Conservation (phyloP, 805 yeast genomes). For the Yarrowia sp. region DNA sequence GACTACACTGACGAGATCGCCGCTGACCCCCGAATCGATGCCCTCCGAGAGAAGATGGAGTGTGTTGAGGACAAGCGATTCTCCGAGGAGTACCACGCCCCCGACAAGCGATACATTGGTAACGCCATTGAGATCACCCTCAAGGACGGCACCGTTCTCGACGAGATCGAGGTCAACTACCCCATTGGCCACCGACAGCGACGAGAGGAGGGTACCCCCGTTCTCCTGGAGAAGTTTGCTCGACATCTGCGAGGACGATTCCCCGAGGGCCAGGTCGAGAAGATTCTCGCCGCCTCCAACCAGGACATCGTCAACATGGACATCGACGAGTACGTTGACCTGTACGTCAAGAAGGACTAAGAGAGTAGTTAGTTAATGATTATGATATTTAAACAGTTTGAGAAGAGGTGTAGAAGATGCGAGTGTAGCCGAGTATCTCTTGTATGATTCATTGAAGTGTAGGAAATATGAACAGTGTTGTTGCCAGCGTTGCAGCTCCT, state of each 20-base stretch:
- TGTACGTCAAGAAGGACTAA: slow-evolving; percentile 50
- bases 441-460: neutral
- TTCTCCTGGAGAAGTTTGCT: slow-evolving; percentile 59
- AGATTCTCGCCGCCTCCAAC: slow-evolving; percentile 52
- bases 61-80: slow-evolving; percentile 60
- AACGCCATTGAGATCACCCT: slow-evolving; percentile 60
- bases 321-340: slow-evolving; percentile 58
- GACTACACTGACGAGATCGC: slow-evolving; percentile 63
- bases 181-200: slow-evolving; percentile 67
- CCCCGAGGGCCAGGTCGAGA: slow-evolving; percentile 51
- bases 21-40: slow-evolving; percentile 60
- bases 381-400: slow-evolving; percentile 6
- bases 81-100: slow-evolving; percentile 62
- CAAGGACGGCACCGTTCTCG: slow-evolving; percentile 61
- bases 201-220: slow-evolving; percentile 66
- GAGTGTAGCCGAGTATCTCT: too few species aligned
- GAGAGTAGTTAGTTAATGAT: slow-evolving; percentile 15
- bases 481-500: too few species aligned
- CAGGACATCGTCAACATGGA: slow-evolving; percentile 51
- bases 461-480: too few species aligned
- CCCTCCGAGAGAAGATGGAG: slow-evolving; percentile 60
- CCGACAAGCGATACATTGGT: slow-evolving; percentile 64
- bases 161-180: slow-evolving; percentile 61
- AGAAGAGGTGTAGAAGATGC: too few species aligned
- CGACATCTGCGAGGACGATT: slow-evolving; percentile 59